A percentile compares a stretch with the other conserved stretches of the same genome.
These are phyloP conservation scores for Holtermanniella nyarrowii DNA, from an alignment of 768 basidiomycete species.

Conservation along the genomic window DNA sequence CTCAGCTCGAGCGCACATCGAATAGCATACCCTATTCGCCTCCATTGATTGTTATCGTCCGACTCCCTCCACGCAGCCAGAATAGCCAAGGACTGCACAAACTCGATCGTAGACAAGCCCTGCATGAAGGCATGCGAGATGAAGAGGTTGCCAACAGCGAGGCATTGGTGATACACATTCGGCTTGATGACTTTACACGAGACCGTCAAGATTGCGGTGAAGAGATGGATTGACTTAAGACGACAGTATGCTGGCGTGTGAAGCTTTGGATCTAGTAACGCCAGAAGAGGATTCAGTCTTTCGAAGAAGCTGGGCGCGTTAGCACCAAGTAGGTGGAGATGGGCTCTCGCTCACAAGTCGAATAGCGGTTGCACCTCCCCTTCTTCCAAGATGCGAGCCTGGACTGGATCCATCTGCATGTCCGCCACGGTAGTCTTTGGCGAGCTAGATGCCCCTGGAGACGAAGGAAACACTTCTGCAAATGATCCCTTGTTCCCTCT, in stretches of 20 bases:
- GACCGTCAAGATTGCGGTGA: slow-evolving; percentile 7
- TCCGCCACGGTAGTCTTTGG: neutral
- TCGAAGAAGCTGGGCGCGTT: slow-evolving; percentile 5
- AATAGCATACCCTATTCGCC: slow-evolving; percentile 7
- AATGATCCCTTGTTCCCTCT: neutral
- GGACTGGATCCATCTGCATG: slow-evolving; percentile 3
- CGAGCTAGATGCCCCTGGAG: neutral
- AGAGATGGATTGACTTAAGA: slow-evolving; percentile 4
- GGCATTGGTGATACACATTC: slow-evolving; percentile 2
- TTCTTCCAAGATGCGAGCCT: slow-evolving; percentile 2
- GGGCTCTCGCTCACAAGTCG: neutral
- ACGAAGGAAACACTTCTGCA: neutral
- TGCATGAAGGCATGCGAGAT: slow-evolving; percentile 5
- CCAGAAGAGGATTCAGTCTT: slow-evolving; percentile 4
- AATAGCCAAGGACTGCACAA: slow-evolving; percentile 7
- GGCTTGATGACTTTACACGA: slow-evolving; percentile 6
- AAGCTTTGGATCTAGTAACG: slow-evolving; percentile 5
- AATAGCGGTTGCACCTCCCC: slow-evolving; percentile 5
- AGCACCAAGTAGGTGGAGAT: neutral
- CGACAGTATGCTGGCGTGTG: slow-evolving; percentile 7
- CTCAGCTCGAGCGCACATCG: slow-evolving; percentile 5
- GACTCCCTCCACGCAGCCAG: slow-evolving; percentile 8
- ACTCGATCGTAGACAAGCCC: slow-evolving; percentile 5
- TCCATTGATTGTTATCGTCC: slow-evolving; percentile 8
- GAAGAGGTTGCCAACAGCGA: slow-evolving; percentile 4